phyloP scores from a whole-genome alignment of 768 basidiomycete species.

The Rossbeevera mucosa region DNA sequence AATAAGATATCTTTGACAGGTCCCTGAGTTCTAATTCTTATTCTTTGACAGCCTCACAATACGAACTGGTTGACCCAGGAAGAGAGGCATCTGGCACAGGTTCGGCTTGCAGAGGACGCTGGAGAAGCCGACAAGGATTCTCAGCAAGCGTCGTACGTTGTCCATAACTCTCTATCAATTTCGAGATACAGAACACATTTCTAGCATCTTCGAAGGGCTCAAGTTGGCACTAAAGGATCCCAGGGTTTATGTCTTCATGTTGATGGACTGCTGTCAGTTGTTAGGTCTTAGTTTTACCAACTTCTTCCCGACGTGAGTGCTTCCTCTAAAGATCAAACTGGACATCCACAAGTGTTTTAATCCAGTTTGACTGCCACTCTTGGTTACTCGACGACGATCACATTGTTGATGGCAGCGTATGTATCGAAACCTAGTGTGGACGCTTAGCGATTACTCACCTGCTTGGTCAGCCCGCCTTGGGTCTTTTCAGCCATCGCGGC shows the following conservation, averaged over 20 bases:
- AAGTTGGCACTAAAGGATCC: constrained; percentile 52
- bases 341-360: background rate
- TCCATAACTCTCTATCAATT: background rate
- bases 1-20: background rate
- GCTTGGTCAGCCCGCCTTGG: background rate
- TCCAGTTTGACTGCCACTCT: constrained; percentile 55
- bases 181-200: background rate
- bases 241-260: constrained; percentile 48
- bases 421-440: background rate
- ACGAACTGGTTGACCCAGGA: constrained; percentile 52
- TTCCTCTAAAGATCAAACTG: too few relatives aligned
- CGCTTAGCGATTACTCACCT: background rate
- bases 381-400: constrained; percentile 56
- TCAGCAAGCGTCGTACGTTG: constrained; percentile 11
- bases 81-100: constrained; percentile 58
- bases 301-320: constrained; percentile 51
- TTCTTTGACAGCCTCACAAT: background rate
- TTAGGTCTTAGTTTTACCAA: constrained; percentile 57
- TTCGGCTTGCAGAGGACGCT: constrained; percentile 60
- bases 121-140: constrained; percentile 60
- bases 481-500: background rate
- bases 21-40: background rate
- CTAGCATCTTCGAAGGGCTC: constrained; percentile 49
- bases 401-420: constrained; percentile 55
- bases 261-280: constrained; percentile 48